phyloP scores from a whole-genome alignment of 1,284 basidiomycete species.

The Polyporus tsugae region DNA sequence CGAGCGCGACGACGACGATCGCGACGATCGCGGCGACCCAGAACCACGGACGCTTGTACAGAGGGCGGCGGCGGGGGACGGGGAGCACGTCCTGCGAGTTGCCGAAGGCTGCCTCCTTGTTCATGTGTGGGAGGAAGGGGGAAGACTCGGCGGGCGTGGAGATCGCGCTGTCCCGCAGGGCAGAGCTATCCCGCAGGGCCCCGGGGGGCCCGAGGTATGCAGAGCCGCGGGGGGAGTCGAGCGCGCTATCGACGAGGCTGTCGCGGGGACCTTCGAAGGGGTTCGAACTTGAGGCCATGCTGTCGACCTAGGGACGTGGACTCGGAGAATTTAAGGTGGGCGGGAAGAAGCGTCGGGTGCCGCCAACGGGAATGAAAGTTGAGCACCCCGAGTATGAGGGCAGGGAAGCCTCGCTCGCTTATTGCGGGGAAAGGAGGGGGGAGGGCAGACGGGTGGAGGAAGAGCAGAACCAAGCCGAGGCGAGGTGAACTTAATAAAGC shows the following conservation, averaged over 20 bases:
- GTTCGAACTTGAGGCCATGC: conserved; percentile 10
- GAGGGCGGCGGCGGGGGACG: conserved; percentile 16
- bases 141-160: conserved; percentile 23
- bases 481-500: conserved; percentile 2
- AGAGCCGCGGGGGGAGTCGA: conserved; percentile 24
- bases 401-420: conserved; percentile 3
- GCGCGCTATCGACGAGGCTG: conserved; percentile 16
- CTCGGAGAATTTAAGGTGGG: conserved; percentile 3
- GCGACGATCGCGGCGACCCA: conserved; percentile 30
- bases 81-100: conserved; percentile 5
- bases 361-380: conserved; percentile 1
- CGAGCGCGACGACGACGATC: conserved; percentile 42
- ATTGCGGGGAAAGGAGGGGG: background rate
- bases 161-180: conserved; percentile 14
- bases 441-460: background rate
- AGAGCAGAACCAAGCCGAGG: background rate
- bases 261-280: conserved; percentile 10
- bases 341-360: background rate
- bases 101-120: conserved; percentile 18
- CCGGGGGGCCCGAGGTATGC: conserved; percentile 19
- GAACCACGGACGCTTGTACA: conserved; percentile 38
- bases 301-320: background rate
- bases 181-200: background rate
- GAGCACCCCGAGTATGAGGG: background rate
- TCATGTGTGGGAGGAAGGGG: conserved; percentile 18